Percentiles rank a stretch among this genome's conserved stretches.
Conservation (phyloP, 2,329 filamentous ascomycete species). For the Talaromyces marneffei region DNA sequence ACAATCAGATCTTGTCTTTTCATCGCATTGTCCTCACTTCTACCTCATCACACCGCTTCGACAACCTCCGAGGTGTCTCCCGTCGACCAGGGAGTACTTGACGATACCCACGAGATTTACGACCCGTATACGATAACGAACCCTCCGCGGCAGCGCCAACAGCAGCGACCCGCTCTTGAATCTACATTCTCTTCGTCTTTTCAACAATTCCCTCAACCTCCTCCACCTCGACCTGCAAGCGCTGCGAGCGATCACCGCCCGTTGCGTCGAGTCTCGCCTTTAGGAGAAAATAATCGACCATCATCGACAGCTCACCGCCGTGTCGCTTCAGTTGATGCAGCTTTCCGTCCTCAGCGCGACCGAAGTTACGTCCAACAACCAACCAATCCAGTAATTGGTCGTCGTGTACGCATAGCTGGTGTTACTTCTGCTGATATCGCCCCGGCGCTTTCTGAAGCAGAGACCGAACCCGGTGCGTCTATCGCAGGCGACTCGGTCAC, state of each 20-base stretch:
- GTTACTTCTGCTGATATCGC: constrained; percentile 21
- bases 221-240: constrained; percentile 46
- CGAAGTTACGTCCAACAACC: constrained; percentile 29
- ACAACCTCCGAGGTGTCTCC: constrained; percentile 39
- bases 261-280: constrained; percentile 49
- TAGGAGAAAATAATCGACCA: constrained; percentile 39
- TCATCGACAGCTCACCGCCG: constrained; percentile 32
- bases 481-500: constrained; percentile 27
- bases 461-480: constrained; percentile 30
- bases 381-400: constrained; percentile 8
- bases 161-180: constrained; percentile 38
- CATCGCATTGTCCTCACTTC: constrained; percentile 33
- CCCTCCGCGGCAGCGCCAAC: constrained; percentile 42
- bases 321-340: constrained; percentile 42
- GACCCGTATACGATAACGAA: constrained; percentile 43
- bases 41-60: constrained; percentile 20
- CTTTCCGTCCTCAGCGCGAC: constrained; percentile 25
- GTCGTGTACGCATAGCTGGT: constrained; percentile 5
- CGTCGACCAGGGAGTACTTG: constrained; percentile 36
- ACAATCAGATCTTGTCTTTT: neutral
- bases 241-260: constrained; percentile 48
- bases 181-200: constrained; percentile 42
- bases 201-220: constrained; percentile 2
- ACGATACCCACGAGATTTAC: constrained; percentile 53
- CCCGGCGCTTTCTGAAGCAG: constrained; percentile 30